These are phyloP conservation scores for Leccinum ochraceum DNA, from an alignment of 768 basidiomycete genomes.

Conservation along the genomic window DNA sequence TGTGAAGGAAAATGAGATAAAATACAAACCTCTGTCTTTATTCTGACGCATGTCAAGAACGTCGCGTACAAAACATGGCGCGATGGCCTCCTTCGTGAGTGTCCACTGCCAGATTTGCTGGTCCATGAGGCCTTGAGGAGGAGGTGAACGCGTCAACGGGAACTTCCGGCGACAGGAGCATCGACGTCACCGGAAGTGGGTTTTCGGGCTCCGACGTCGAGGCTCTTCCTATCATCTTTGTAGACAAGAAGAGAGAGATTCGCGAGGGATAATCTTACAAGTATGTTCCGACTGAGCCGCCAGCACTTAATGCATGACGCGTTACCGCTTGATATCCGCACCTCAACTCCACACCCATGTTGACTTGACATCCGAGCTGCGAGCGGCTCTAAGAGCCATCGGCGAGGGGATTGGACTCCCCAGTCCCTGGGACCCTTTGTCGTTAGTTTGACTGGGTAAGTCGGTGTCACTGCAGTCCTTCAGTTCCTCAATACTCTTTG, in stretches of 20 bases:
- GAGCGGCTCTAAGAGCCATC: constrained; percentile 53
- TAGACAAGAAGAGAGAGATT: no score
- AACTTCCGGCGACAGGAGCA: no score
- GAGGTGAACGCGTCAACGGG: constrained; percentile 1
- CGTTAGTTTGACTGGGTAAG: constrained; percentile 81
- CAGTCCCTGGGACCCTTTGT: constrained; percentile 72
- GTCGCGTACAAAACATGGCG: constrained; percentile 39
- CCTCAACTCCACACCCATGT: constrained; percentile 78
- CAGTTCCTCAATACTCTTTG: background rate
- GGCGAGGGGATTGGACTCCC: constrained; percentile 62
- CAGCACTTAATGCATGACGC: no score
- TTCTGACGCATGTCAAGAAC: constrained; percentile 47
- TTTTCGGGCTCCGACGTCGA: no score
- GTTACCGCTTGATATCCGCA: constrained; percentile 23
- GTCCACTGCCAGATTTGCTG: constrained; percentile 50
- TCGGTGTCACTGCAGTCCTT: background rate
- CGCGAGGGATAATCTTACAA: no score
- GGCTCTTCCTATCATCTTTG: no score
- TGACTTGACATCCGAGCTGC: constrained; percentile 63
- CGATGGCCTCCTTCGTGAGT: constrained; percentile 52
- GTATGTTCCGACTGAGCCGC: no score
- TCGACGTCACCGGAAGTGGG: no score
- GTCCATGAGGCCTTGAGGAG: constrained; percentile 8
- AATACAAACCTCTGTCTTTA: constrained; percentile 30
- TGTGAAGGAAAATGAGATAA: background rate